A percentile compares a stretch with the other conserved stretches of the same genome.
These are phyloP conservation scores for Colletotrichum sp. DNA, from an alignment of 2,329 filamentous ascomycete species.

Conservation along the genomic window DNA sequence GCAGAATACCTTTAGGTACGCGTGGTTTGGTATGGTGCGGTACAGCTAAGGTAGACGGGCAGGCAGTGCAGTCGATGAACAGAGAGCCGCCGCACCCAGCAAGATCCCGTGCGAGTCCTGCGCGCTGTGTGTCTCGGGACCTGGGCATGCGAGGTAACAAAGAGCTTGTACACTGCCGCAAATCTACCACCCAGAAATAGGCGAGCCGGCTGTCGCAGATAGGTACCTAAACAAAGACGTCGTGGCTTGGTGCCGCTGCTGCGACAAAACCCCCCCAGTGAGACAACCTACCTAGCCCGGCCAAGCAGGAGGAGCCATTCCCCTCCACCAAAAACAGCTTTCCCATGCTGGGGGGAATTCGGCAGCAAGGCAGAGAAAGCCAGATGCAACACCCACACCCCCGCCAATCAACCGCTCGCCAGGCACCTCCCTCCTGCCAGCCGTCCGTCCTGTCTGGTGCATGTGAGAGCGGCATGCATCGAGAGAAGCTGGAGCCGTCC, in stretches of 20 bases:
- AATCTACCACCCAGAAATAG: neutral
- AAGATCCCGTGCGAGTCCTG: neutral
- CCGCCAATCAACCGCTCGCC: neutral
- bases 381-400: neutral
- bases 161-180: neutral
- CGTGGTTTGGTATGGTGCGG: neutral
- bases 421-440: neutral
- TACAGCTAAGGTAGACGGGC: neutral
- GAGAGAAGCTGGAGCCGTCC: neutral
- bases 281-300: constrained; percentile 2
- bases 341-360: neutral
- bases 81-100: constrained; percentile 9
- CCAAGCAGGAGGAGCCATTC: neutral
- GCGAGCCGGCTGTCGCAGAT: constrained; percentile 9
- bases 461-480: constrained; percentile 6
- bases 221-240: constrained; percentile 5
- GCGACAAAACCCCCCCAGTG: neutral
- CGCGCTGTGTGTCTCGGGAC: constrained; percentile 8
- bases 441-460: neutral
- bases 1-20: constrained; percentile 7
- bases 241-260: neutral
- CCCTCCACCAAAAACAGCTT: neutral
- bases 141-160: constrained; percentile 3
- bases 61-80: neutral
- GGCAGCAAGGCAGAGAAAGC: neutral